phyloP scores from a whole-genome alignment of 2,329 filamentous ascomycete species.

The Chaetothyriales sp. region DNA sequence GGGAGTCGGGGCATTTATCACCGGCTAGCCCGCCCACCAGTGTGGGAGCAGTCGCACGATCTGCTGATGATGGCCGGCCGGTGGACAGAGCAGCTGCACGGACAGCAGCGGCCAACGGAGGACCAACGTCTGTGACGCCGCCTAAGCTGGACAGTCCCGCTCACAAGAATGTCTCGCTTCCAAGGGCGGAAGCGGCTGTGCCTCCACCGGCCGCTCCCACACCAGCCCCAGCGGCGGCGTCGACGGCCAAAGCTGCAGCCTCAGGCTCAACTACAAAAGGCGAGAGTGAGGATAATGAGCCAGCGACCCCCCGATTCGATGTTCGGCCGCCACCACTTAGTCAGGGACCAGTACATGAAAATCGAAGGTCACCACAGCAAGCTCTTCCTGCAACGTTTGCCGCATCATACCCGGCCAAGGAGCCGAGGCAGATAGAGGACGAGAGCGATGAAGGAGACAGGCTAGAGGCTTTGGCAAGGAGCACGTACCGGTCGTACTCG shows the following conservation, averaged over 20 bases:
- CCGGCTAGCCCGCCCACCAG: not conserved
- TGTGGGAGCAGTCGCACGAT: not conserved
- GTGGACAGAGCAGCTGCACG: not conserved
- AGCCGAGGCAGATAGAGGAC: constrained; percentile 27
- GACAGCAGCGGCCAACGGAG: not conserved
- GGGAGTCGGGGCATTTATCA: not conserved
- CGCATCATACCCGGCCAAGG: not conserved
- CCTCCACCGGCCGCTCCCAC: not conserved
- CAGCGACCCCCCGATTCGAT: constrained; percentile 11
- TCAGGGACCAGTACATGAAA: constrained; percentile 10
- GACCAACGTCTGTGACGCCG: not conserved
- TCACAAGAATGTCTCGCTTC: not conserved
- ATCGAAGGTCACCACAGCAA: constrained; percentile 1
- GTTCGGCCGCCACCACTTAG: constrained; percentile 14
- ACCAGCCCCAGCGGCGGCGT: constrained; percentile 14
- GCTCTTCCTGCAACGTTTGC: not conserved
- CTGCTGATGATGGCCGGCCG: not conserved
- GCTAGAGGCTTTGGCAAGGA: constrained; percentile 14
- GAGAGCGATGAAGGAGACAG: constrained; percentile 31
- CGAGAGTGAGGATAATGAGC: constrained; percentile 6
- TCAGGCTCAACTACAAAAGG: constrained; percentile 6
- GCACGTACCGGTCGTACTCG: constrained; percentile 16
- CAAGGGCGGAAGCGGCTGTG: not conserved
- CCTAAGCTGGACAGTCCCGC: not conserved
- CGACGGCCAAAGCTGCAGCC: not conserved